Evolutionary conservation across 257 asterid species (phyloP).

Genomic region (Solanum appendiculatum): DNA sequence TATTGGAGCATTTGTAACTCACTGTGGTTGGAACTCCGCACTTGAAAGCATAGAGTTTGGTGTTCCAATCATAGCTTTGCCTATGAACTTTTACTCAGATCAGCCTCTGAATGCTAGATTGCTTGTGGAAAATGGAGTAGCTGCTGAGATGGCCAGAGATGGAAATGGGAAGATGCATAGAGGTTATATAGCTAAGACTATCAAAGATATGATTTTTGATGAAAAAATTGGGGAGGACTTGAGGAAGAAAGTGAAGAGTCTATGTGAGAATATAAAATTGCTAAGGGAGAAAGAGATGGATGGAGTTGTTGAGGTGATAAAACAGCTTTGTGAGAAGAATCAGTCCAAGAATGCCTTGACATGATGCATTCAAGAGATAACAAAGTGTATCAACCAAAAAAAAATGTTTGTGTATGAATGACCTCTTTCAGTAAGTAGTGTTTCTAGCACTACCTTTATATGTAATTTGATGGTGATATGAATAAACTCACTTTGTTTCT

Average conservation of each 20-base stretch:
- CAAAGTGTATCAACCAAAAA: neutral
- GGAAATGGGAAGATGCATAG: neutral
- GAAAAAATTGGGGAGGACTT: neutral
- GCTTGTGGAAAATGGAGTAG: neutral
- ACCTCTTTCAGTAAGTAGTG: neutral
- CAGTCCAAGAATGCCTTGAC: neutral
- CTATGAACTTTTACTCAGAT: neutral
- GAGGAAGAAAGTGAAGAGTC: neutral
- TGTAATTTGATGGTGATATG: neutral
- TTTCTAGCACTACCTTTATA: neutral
- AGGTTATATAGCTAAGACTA: neutral
- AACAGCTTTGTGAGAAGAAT: neutral
- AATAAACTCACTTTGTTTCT: neutral
- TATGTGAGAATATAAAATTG: neutral
- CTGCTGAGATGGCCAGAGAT: neutral
- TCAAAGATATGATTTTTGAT: neutral
- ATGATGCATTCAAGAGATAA: neutral
- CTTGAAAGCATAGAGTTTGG: neutral
- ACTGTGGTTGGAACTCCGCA: constrained; percentile 1
- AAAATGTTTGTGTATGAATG: constrained; percentile 4
- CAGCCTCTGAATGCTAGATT: neutral
- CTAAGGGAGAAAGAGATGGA: neutral
- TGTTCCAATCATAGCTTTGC: neutral
- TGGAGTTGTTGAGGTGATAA: neutral
- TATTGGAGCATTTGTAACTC: neutral